Evolutionary conservation across 108 stramenopile genomes (phyloP).

Genomic region (Pinguiococcus pyrenoidosus): DNA sequence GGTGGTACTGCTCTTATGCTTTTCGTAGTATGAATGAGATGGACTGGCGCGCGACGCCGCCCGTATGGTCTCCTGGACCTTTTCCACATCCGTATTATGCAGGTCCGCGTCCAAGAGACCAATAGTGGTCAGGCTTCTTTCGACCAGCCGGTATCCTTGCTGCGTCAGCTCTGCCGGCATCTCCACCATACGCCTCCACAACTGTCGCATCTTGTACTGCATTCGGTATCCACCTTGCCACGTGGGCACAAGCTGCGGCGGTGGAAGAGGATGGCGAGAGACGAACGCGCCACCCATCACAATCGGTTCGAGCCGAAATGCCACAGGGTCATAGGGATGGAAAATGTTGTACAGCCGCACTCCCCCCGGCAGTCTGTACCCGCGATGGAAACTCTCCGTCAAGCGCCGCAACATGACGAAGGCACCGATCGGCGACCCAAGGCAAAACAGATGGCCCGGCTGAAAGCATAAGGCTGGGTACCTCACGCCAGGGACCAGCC

Average conservation of each 20-base stretch:
- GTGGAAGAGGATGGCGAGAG: slow-evolving; percentile 29
- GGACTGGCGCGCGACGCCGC: no score
- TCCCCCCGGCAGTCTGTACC: slow-evolving; percentile 42
- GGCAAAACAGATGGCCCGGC: slow-evolving; percentile 38
- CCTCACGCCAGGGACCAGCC: no score
- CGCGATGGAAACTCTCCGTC: slow-evolving; percentile 24
- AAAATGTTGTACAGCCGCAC: slow-evolving; percentile 57
- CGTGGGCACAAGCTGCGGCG: slow-evolving; percentile 53
- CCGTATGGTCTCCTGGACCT: no score
- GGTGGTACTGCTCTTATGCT: no score
- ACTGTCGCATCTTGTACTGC: slow-evolving; percentile 55
- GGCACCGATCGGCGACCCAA: slow-evolving; percentile 53
- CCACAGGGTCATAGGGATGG: slow-evolving; percentile 62
- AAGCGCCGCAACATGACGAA: slow-evolving; percentile 59
- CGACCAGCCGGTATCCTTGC: no score
- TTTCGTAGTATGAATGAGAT: no score
- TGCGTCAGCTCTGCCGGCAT: no score
- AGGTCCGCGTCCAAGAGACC: slow-evolving; percentile 34
- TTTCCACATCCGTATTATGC: slow-evolving; percentile 5
- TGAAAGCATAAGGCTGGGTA: no score
- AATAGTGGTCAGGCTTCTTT: slow-evolving; percentile 36
- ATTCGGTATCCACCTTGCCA: slow-evolving; percentile 67
- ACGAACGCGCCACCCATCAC: slow-evolving; percentile 13
- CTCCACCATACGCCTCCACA: no score
- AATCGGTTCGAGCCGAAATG: slow-evolving; percentile 62